Conservation (phyloP, 1,139 yeast genomes). For the Yamadazyma diospyri region DNA sequence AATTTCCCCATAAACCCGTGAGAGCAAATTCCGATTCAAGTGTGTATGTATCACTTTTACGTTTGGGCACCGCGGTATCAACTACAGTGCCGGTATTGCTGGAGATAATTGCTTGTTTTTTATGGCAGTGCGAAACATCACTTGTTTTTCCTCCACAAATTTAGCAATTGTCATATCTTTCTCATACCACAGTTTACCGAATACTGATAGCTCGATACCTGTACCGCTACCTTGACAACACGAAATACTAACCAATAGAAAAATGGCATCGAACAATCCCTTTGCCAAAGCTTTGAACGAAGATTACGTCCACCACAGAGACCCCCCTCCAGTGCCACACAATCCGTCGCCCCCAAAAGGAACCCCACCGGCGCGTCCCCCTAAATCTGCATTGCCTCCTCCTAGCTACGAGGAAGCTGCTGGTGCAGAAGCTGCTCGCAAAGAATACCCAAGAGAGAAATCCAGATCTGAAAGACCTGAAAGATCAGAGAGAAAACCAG, state of each 20-base stretch:
- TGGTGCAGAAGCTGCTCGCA: conserved; percentile 38
- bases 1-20: conserved; percentile 6
- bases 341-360: too few relatives aligned
- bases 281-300: conserved; percentile 46
- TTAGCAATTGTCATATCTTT: too few relatives aligned
- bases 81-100: too few relatives aligned
- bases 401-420: conserved; percentile 72
- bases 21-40: conserved; percentile 34
- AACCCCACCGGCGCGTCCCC: conserved; percentile 33
- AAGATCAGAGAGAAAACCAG: conserved; percentile 17
- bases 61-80: too few relatives aligned
- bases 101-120: too few relatives aligned
- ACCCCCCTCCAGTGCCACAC: conserved; percentile 31
- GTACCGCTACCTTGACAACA: too few relatives aligned
- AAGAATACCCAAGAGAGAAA: conserved; percentile 54
- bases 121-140: too few relatives aligned
- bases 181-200: too few relatives aligned
- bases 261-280: conserved; percentile 54
- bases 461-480: conserved; percentile 14
- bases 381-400: conserved; percentile 30
- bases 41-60: conserved; percentile 25
- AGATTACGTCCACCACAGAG: conserved; percentile 33
- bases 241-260: conserved; percentile 31
- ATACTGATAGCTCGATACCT: too few relatives aligned
- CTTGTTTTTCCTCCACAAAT: too few relatives aligned